Evolutionary conservation across 108 stramenopile species (phyloP).

Genomic region (Stephanodiscus triporus): DNA sequence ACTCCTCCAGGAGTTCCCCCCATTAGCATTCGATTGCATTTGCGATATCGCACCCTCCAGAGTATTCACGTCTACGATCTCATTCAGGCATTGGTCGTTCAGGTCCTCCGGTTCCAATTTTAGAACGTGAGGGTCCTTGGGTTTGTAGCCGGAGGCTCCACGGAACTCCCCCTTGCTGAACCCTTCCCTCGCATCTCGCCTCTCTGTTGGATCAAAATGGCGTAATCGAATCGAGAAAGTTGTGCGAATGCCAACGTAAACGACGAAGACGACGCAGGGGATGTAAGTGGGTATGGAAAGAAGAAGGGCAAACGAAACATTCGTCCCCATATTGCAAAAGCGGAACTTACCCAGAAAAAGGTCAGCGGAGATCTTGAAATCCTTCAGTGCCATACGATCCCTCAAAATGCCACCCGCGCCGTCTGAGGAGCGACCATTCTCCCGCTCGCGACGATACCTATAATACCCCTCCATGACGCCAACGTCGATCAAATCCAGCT

Average conservation of each 20-base stretch:
- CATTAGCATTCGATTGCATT: conserved; percentile 30
- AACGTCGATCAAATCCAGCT: conserved; percentile 31
- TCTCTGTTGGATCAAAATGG: conserved; percentile 8
- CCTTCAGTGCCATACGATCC: conserved; percentile 7
- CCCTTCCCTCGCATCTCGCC: conserved; percentile 43
- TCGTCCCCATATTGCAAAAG: not conserved
- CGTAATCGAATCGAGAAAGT: not conserved
- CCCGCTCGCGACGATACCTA: conserved; percentile 20
- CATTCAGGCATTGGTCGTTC: conserved; percentile 30
- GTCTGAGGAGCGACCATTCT: not conserved
- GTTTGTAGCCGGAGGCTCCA: conserved; percentile 42
- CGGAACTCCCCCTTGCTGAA: conserved; percentile 29
- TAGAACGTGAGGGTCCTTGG: conserved; percentile 26
- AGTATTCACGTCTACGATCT: conserved; percentile 57
- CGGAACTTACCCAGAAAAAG: conserved; percentile 18
- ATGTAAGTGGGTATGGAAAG: not conserved
- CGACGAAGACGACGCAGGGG: not conserved
- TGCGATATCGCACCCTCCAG: conserved; percentile 39
- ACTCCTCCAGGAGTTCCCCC: conserved; percentile 25
- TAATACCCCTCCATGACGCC: conserved; percentile 32
- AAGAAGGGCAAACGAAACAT: not conserved
- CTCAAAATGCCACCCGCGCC: not conserved
- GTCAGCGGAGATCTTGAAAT: conserved; percentile 24
- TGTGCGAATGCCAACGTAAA: not conserved
- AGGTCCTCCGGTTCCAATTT: conserved; percentile 56